phyloP scores from a whole-genome alignment of 441 rosid genomes.

The Raphanus hybrid region DNA sequence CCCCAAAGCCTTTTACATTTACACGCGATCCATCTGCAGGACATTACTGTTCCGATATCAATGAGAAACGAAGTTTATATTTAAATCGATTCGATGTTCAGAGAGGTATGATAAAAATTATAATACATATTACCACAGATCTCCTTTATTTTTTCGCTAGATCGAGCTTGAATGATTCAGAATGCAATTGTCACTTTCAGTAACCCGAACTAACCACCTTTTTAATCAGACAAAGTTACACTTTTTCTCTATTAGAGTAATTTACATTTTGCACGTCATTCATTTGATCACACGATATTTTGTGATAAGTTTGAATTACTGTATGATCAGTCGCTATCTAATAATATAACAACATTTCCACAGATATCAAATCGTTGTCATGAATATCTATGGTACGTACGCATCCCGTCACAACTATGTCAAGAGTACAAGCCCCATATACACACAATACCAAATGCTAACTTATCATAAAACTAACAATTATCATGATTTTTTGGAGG shows the following conservation, averaged over 20 bases:
- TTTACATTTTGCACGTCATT: constrained; percentile 28
- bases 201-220: constrained; percentile 12
- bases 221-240: constrained; percentile 18
- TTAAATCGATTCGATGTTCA: not conserved
- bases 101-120: not conserved
- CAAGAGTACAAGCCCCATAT: constrained; percentile 32
- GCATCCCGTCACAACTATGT: constrained; percentile 38
- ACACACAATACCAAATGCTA: constrained; percentile 18
- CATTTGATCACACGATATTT: constrained; percentile 36
- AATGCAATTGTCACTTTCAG: constrained; percentile 13
- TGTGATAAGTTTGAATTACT: constrained; percentile 36
- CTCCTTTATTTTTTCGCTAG: not conserved
- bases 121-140: not conserved
- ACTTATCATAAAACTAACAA: constrained; percentile 2
- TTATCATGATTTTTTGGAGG: not conserved
- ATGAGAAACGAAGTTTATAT: constrained; percentile 10
- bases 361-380: constrained; percentile 8
- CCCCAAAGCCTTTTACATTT: constrained; percentile 26
- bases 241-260: constrained; percentile 31
- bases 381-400: constrained; percentile 33
- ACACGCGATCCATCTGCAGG: not conserved
- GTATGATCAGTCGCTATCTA: constrained; percentile 19
- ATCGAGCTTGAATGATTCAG: not conserved
- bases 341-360: constrained; percentile 10
- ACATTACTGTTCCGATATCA: constrained; percentile 15